These are phyloP conservation scores for Fusarium sp. DNA, from an alignment of 2,329 filamentous ascomycete genomes.

Conservation along the genomic window DNA sequence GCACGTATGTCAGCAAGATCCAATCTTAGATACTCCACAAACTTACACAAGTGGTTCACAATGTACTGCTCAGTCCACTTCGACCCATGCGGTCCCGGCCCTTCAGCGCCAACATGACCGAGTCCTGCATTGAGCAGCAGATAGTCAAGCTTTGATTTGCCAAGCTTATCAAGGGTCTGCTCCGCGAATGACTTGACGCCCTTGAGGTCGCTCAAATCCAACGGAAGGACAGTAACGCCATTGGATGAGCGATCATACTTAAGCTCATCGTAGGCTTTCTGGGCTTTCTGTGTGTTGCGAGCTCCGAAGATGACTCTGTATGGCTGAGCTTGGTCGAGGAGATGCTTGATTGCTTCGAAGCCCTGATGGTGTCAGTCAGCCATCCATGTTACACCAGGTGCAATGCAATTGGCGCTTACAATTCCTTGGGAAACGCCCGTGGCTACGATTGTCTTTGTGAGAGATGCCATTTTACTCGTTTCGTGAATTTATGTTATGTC, in stretches of 20 bases:
- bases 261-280: slow-evolving; percentile 59
- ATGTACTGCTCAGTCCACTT: slow-evolving; percentile 65
- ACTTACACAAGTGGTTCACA: slow-evolving; percentile 66
- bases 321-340: slow-evolving; percentile 60
- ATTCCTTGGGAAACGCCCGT: slow-evolving; percentile 65
- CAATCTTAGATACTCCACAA: not conserved
- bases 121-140: slow-evolving; percentile 64
- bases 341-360: slow-evolving; percentile 66
- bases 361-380: slow-evolving; percentile 57
- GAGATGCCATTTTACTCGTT: slow-evolving; percentile 51
- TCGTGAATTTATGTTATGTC: not conserved
- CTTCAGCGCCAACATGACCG: slow-evolving; percentile 53
- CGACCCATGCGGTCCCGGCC: slow-evolving; percentile 56
- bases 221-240: slow-evolving; percentile 60
- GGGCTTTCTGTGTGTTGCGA: slow-evolving; percentile 58
- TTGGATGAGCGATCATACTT: slow-evolving; percentile 58
- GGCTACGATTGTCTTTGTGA: slow-evolving; percentile 64
- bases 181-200: slow-evolving; percentile 62
- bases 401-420: slow-evolving; percentile 50
- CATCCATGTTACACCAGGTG: not conserved
- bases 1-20: slow-evolving; percentile 20
- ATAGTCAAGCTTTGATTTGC: slow-evolving; percentile 60
- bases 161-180: slow-evolving; percentile 58
- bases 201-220: slow-evolving; percentile 62
- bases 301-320: slow-evolving; percentile 65